Base-by-base conservation (phyloP, 208 protist species). In the Naegleria gruberi region DNA sequence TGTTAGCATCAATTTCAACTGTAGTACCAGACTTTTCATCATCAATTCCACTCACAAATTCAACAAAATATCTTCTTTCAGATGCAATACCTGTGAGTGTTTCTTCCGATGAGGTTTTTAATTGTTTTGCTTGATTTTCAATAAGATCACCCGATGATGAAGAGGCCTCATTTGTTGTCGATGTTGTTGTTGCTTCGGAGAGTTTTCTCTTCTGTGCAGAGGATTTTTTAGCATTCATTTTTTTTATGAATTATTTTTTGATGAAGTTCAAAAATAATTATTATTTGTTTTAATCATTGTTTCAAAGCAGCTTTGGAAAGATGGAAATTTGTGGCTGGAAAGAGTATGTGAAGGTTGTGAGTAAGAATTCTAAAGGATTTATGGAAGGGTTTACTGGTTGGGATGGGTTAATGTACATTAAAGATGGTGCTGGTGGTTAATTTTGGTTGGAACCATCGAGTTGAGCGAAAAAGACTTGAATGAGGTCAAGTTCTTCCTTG, bases 41-140 rank as follows among this genome's bases (percentile, higher is more conserved):
- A 17, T 41, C 83, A 87, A 42, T 41, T 17, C 83, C 83, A 45
- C n/a, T 55, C 7, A 87, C 44, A 41, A 87, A 55, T 51, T 87
- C 83, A 41, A 87, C 30, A 55, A 87, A 87, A 55, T 87, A 87
- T 41, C 34, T 87, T 87, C 30, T 46, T 55, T 87, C 83, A 17
- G 34, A 23, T 40, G 12, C 83, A 40, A 87, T 87, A 26, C 77
- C 40, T 43, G 23, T 19, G 15, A 30, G 51, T 10, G 51, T 65
- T 65, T 10, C 30, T 65, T 65, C 2, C 19, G 30, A 65, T 10
- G 19, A 23, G 6, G 2, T 65, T 65, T 1, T 19, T 30, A 4
- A 65, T 5, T 5, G 46, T 55, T 55, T 5, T 19, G 15, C 15
- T 65, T 4, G 51, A 23, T 30, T 65, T 4, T 23, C 2, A 30